Conservation (phyloP, 345 rosid genomes). For the Sisymbrium irio region DNA sequence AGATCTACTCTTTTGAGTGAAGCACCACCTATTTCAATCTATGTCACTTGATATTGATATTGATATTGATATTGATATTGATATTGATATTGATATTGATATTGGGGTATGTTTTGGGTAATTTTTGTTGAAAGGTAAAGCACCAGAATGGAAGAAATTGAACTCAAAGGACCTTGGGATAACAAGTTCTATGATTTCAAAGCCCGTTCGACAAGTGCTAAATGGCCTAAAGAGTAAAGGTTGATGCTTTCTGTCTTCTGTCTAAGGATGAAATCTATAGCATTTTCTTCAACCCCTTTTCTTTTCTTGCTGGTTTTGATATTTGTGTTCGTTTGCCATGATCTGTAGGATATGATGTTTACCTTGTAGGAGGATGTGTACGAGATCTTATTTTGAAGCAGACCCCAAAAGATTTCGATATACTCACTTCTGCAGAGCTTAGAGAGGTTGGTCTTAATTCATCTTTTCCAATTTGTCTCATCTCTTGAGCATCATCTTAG, state of each 20-base stretch:
- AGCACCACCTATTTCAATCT: background rate
- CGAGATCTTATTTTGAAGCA: slow-evolving; percentile 80
- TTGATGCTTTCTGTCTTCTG: background rate
- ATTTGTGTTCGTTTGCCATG: background rate
- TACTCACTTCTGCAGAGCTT: slow-evolving; percentile 80
- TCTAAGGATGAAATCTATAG: background rate
- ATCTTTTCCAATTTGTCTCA: background rate
- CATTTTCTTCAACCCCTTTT: background rate
- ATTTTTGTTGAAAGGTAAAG: slow-evolving; percentile 26
- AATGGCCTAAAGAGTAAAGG: slow-evolving; percentile 55
- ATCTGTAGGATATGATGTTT: slow-evolving; percentile 66
- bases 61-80: no score
- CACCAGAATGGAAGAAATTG: slow-evolving; percentile 44
- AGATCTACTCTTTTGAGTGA: background rate
- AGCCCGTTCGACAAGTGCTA: slow-evolving; percentile 43
- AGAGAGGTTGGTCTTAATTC: slow-evolving; percentile 47
- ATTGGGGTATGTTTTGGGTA: no score
- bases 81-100: no score
- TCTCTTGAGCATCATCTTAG: background rate
- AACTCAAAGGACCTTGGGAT: slow-evolving; percentile 50
- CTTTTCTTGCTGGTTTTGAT: background rate
- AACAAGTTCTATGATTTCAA: slow-evolving; percentile 39
- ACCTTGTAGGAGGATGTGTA: slow-evolving; percentile 93
- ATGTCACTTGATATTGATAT: background rate
- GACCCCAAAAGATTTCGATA: slow-evolving; percentile 78